Conservation (phyloP, 1,284 basidiomycete genomes). For the Tetrapyrgos nigripes region DNA sequence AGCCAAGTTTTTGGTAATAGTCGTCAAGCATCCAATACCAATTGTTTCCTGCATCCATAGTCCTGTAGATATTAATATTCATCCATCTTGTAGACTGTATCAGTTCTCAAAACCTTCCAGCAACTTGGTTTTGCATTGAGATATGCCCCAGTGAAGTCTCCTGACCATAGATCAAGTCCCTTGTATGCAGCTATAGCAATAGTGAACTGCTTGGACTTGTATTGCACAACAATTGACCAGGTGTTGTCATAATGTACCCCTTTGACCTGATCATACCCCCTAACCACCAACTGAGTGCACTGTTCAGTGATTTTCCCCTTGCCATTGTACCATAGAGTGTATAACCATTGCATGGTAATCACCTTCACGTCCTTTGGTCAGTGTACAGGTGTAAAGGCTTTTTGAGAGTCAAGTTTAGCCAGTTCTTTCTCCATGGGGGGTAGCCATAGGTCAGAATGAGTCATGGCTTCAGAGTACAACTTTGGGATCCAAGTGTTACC, state of each 20-base stretch:
- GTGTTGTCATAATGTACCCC: not conserved
- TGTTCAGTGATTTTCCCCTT: not conserved
- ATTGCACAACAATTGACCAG: not conserved
- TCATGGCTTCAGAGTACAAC: no score
- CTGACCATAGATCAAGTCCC: not conserved
- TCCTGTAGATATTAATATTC: not conserved
- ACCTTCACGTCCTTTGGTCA: no score
- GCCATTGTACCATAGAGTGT: no score
- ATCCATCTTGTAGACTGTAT: not conserved
- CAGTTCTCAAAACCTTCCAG: not conserved
- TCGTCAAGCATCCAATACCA: no score
- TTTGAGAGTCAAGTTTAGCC: no score
- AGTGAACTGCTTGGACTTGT: not conserved
- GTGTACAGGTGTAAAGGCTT: no score
- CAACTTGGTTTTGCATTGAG: not conserved
- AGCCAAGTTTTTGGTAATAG: no score
- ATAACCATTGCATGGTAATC: not conserved
- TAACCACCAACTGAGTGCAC: not conserved
- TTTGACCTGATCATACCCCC: not conserved
- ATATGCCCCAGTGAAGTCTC: not conserved
- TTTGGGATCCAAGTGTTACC: no score
- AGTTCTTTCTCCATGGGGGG: no score
- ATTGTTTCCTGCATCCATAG: slow-evolving; percentile 6
- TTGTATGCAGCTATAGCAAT: not conserved
- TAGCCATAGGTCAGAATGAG: no score